These are phyloP conservation scores for Heliamphora exappendiculata DNA, from an alignment of 148 eudicot species.

Conservation along the genomic window DNA sequence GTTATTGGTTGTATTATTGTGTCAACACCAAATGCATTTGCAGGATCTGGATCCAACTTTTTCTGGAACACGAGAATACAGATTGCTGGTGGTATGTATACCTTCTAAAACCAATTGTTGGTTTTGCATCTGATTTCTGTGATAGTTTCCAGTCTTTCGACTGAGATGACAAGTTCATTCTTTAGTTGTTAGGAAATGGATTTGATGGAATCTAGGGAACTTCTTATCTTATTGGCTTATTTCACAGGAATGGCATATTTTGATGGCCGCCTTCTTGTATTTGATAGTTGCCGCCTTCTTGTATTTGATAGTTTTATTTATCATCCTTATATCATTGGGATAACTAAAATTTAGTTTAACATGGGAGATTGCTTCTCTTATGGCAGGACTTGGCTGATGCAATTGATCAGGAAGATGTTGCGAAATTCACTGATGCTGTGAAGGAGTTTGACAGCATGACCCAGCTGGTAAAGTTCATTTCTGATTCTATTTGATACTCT, in stretches of 20 bases:
- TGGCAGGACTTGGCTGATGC: slow-evolving; percentile 54
- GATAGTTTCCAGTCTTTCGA: not conserved
- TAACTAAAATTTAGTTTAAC: slow-evolving; percentile 1
- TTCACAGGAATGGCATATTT: not conserved
- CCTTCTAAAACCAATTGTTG: not conserved
- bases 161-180: not conserved
- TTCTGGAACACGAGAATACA: slow-evolving; percentile 47
- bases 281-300: not conserved
- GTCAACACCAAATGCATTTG: slow-evolving; percentile 7
- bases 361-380: not conserved
- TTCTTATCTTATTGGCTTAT: not conserved
- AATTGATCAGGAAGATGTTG: slow-evolving; percentile 50
- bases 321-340: not conserved
- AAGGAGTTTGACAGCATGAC: slow-evolving; percentile 54
- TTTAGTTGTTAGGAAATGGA: not conserved
- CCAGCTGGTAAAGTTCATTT: slow-evolving; percentile 36
- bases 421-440: slow-evolving; percentile 40
- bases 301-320: not conserved
- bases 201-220: not conserved
- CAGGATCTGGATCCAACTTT: slow-evolving; percentile 60
- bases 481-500: not conserved
- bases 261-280: not conserved
- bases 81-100: slow-evolving; percentile 34
- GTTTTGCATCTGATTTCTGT: not conserved
- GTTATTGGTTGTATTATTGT: not conserved